These are phyloP conservation scores for Hemileia vastatrix DNA, from an alignment of 1,284 basidiomycete genomes.

Conservation along the genomic window DNA sequence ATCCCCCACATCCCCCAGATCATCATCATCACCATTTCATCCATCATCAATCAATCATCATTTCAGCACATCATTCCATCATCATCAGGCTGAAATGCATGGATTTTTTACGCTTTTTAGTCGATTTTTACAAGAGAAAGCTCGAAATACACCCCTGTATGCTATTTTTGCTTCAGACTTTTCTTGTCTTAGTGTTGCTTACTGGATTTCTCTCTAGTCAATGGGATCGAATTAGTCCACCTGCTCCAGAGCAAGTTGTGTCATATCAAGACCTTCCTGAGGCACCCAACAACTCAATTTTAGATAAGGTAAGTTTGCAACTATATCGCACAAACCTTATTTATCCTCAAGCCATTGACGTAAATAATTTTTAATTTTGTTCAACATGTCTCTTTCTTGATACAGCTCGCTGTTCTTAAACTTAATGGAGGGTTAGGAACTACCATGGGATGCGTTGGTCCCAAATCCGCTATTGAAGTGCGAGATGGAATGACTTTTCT, in stretches of 20 bases:
- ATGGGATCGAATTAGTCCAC: conserved; percentile 96
- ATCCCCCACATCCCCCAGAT: too few species aligned
- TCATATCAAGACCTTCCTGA: conserved; percentile 67
- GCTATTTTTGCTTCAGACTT: not conserved
- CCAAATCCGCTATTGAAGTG: conserved; percentile 80
- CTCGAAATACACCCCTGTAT: conserved; percentile 40
- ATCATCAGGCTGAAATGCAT: conserved; percentile 96
- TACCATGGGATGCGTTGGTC: conserved; percentile 79
- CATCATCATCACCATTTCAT: too few species aligned
- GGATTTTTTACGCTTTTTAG: conserved; percentile 99
- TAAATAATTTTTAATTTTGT: not conserved
- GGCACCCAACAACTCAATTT: conserved; percentile 58
- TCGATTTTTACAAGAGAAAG: conserved; percentile 88
- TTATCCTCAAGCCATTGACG: not conserved
- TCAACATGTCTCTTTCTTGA: conserved; percentile 27
- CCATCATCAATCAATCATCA: too few species aligned
- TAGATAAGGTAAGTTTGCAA: conserved; percentile 55
- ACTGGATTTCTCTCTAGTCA: conserved; percentile 52
- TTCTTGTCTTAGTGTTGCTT: conserved; percentile 22
- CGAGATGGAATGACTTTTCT: conserved; percentile 99
- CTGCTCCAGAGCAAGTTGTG: conserved; percentile 82
- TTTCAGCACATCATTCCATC: too few species aligned
- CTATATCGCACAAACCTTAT: too few species aligned
- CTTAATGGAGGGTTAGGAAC: conserved; percentile 99
- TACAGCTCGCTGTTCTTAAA: conserved; percentile 85